These are phyloP conservation scores for Populus pruinosa DNA, from an alignment of 345 rosid species.

Conservation along the genomic window DNA sequence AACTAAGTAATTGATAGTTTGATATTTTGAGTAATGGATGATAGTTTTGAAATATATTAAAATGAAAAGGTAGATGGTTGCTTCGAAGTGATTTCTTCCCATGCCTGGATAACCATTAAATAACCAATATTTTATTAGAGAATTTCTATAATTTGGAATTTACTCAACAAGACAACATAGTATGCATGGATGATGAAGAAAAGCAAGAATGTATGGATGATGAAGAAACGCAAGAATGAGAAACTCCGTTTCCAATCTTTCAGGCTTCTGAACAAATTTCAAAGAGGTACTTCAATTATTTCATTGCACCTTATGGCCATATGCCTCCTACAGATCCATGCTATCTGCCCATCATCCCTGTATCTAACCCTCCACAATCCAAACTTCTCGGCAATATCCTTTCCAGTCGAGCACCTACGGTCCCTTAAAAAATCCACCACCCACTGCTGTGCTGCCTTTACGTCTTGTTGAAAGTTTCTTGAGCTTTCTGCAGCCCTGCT, in stretches of 20 bases:
- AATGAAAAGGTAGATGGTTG: no score
- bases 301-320: slow-evolving; percentile 62
- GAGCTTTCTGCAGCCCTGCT: slow-evolving; percentile 29
- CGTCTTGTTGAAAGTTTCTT: slow-evolving; percentile 60
- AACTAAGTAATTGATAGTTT: no score
- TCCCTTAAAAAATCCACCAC: slow-evolving; percentile 77
- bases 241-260: neutral
- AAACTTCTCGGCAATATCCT: slow-evolving; percentile 84
- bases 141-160: neutral
- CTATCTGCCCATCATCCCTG: slow-evolving; percentile 73
- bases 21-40: no score
- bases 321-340: slow-evolving; percentile 92
- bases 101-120: neutral
- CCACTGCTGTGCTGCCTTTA: slow-evolving; percentile 88
- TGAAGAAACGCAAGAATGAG: neutral
- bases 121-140: neutral
- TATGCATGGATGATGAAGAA: neutral
- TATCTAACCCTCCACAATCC: slow-evolving; percentile 88
- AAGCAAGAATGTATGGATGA: no score
- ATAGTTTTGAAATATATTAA: no score
- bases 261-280: slow-evolving; percentile 20
- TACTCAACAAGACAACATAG: neutral
- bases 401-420: slow-evolving; percentile 69
- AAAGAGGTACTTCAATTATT: slow-evolving; percentile 61
- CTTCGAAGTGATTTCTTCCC: neutral